A percentile compares a stretch with the other conserved stretches of the same genome.
phyloP scores from a whole-genome alignment of 1,284 basidiomycete species.

The Apiotrichum gracile region DNA sequence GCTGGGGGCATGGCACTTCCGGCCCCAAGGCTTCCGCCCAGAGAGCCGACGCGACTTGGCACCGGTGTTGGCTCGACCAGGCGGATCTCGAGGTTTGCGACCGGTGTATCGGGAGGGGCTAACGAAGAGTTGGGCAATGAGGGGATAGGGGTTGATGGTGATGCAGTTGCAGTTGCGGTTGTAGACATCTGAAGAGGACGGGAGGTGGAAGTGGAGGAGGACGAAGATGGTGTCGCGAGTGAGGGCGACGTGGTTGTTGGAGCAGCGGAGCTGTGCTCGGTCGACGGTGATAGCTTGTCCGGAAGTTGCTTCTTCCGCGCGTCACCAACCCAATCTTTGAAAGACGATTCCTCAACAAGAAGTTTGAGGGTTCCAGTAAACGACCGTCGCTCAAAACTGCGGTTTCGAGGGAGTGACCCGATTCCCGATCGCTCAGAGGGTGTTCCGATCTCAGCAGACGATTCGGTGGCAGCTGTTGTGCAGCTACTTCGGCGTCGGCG shows the following conservation, averaged over 20 bases:
- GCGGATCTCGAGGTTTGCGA: slow-evolving; percentile 36
- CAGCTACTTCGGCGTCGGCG: slow-evolving; percentile 16
- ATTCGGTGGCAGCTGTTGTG: slow-evolving; percentile 24
- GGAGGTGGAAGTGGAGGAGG: background rate
- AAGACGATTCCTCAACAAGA: slow-evolving; percentile 33
- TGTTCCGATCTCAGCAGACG: slow-evolving; percentile 24
- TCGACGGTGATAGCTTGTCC: background rate
- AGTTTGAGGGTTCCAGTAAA: slow-evolving; percentile 37
- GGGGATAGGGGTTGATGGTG: too few relatives aligned
- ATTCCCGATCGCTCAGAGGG: slow-evolving; percentile 13
- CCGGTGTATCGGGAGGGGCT: slow-evolving; percentile 25
- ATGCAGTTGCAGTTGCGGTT: background rate
- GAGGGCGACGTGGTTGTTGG: background rate
- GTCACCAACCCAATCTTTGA: slow-evolving; percentile 44
- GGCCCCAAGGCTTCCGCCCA: slow-evolving; percentile 20
- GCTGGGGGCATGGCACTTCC: background rate
- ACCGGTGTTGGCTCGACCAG: slow-evolving; percentile 45
- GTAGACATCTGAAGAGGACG: too few relatives aligned
- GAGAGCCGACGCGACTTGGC: slow-evolving; percentile 37
- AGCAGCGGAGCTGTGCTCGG: too few relatives aligned
- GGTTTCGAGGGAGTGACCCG: slow-evolving; percentile 7
- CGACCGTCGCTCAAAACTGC: slow-evolving; percentile 25
- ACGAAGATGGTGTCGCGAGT: background rate
- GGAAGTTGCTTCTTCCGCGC: slow-evolving; percentile 22
- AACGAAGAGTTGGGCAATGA: background rate